Evolutionary conservation across 1,139 yeast species (phyloP), one percentile per base, ranked within the genome.

Genomic region (Hyphopichia buzzinii): DNA sequence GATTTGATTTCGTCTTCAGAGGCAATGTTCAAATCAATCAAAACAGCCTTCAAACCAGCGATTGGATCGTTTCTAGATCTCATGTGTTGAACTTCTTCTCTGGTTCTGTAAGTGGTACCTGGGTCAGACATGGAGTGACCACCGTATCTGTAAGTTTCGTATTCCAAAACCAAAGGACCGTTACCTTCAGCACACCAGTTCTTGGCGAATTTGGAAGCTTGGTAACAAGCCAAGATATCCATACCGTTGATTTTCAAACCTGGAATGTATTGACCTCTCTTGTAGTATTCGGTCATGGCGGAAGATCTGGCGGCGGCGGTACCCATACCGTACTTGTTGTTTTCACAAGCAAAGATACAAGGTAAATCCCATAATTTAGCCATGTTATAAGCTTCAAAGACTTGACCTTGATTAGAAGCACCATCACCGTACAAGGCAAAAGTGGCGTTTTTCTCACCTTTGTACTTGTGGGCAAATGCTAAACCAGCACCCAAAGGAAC

Each of bases 91-190:
- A 92, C 95, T 76, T 92, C 98, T 74, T 92, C 98, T 76, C 98
- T 89, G 62, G 98, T 92, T 80, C 97, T 84, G 82, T 92, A 92
- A 50, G 97, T 90, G 65, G 97, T 92, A 78, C 97, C 97, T 57
- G 97, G 97, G 70, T 92, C 97, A 51, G 97, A 90, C 97, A 92
- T 92, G 54, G 98, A 92, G 80, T 92, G 98, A 64, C 98, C 98
- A 75, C 98, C 97, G 67, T 92, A 92, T 78, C 98, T 84, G 74
- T 92, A 92, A 52, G 98, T 92, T 74, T 90, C 97, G 69, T 85
- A 92, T 75, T 92, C 98, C 55, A 92, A 63, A 39, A 92, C 96
- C 54, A 92, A 72, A 47, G 98, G 98, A 44, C 98, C 98, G 59
- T 92, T 92, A 57, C 96, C 97, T 45, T 82, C 73, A 42, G 85